phyloP scores from a whole-genome alignment of 768 basidiomycete species.

The Russula earlei region DNA sequence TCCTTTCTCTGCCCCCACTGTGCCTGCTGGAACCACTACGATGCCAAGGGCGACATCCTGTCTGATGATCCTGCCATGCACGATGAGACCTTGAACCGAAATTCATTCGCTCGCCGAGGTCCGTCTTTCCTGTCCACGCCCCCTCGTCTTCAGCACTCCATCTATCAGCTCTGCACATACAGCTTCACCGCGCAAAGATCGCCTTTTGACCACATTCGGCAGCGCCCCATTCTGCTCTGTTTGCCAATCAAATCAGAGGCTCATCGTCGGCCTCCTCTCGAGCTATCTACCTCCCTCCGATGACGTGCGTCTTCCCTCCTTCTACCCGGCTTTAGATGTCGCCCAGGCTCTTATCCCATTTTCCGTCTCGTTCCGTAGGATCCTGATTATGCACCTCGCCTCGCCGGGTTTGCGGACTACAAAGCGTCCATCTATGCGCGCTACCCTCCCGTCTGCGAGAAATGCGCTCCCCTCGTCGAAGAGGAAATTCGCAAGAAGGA shows the following conservation, averaged over 20 bases:
- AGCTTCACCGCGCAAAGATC: constrained; percentile 66
- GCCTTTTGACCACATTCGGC: constrained; percentile 51
- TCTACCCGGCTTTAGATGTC: background rate
- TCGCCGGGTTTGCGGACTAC: constrained; percentile 62
- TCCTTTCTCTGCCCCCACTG: constrained; percentile 62
- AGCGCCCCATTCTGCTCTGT: constrained; percentile 71
- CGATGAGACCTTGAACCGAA: constrained; percentile 59
- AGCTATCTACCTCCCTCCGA: constrained; percentile 71
- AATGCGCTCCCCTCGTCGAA: constrained; percentile 71
- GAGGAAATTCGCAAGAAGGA: constrained; percentile 72
- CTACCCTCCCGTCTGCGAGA: constrained; percentile 79
- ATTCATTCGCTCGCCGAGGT: constrained; percentile 70
- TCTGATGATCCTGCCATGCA: constrained; percentile 88
- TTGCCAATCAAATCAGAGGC: constrained; percentile 88
- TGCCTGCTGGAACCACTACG: constrained; percentile 66
- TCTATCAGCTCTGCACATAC: background rate
- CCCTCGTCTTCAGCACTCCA: background rate
- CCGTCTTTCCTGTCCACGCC: constrained; percentile 18
- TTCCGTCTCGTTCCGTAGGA: constrained; percentile 36
- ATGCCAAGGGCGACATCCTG: constrained; percentile 62
- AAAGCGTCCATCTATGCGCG: constrained; percentile 63
- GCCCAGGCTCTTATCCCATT: background rate
- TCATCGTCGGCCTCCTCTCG: constrained; percentile 77
- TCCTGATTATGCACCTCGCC: constrained; percentile 56
- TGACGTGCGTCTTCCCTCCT: constrained; percentile 43